Conservation (phyloP, 768 basidiomycete species). For the Suillus sp. region DNA sequence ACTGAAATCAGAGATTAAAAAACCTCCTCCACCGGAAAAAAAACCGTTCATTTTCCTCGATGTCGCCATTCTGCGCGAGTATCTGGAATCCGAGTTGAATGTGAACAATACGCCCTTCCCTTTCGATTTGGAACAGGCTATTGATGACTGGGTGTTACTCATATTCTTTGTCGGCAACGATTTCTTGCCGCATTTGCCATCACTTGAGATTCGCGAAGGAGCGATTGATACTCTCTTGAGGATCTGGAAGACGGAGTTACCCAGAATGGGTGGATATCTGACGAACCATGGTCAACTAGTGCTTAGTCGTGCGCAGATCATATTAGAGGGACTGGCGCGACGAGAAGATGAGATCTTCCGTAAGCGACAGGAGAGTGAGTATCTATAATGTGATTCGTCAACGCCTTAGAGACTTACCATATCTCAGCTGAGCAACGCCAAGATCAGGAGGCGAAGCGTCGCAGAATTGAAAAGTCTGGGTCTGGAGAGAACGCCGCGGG, state of each 20-base stretch:
- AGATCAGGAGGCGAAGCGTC: slow-evolving; percentile 87
- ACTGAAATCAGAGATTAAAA: slow-evolving; percentile 66
- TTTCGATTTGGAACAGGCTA: slow-evolving; percentile 93
- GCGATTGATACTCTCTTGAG: slow-evolving; percentile 95
- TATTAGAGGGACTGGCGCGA: slow-evolving; percentile 92
- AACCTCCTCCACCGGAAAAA: slow-evolving; percentile 57
- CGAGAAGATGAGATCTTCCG: slow-evolving; percentile 96
- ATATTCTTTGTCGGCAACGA: slow-evolving; percentile 99
- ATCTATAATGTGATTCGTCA: slow-evolving; percentile 21
- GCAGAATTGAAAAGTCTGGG: slow-evolving; percentile 64
- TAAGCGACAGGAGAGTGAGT: slow-evolving; percentile 87
- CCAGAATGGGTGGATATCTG: slow-evolving; percentile 96
- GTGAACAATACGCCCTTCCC: slow-evolving; percentile 76
- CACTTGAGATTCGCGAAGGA: slow-evolving; percentile 98
- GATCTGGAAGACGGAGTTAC: slow-evolving; percentile 94
- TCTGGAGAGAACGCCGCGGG: slow-evolving; percentile 36
- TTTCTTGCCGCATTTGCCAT: slow-evolving; percentile 96
- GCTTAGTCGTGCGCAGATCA: slow-evolving; percentile 85
- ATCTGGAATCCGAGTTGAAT: slow-evolving; percentile 94
- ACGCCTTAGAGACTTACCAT: slow-evolving; percentile 14
- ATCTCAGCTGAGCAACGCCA: slow-evolving; percentile 88
- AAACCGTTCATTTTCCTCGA: slow-evolving; percentile 99
- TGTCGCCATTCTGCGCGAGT: slow-evolving; percentile 93
- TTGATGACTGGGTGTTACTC: slow-evolving; percentile 99
- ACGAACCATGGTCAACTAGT: slow-evolving; percentile 92